Evolutionary conservation across 192 early-diverging fungal species (phyloP).

Genomic region (Umbelopsis isabellina): DNA sequence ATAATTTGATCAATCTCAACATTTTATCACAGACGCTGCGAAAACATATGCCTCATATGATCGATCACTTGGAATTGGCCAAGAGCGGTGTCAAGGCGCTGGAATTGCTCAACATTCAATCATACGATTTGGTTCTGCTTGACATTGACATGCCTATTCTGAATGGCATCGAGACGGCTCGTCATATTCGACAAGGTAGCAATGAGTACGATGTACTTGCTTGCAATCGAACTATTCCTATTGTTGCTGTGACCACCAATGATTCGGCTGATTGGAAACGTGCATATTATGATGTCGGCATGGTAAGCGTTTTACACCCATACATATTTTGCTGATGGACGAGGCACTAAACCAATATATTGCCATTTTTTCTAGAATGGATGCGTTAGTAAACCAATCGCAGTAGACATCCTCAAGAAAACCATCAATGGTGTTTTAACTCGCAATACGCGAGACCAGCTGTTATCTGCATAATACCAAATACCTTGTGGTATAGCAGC

Average conservation of each 20-base stretch:
- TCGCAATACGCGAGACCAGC: conserved; percentile 4
- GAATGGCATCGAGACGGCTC: conserved; percentile 63
- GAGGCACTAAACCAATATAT: not conserved
- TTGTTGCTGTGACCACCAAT: conserved; percentile 69
- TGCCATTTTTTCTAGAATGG: conserved; percentile 34
- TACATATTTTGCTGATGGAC: not conserved
- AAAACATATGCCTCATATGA: conserved; percentile 51
- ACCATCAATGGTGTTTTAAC: conserved; percentile 24
- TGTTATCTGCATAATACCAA: not conserved
- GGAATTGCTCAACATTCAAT: conserved; percentile 42
- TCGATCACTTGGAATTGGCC: conserved; percentile 47
- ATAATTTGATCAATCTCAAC: conserved; percentile 67
- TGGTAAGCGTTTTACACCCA: conserved; percentile 35
- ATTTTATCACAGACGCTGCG: conserved; percentile 61
- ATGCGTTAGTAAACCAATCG: conserved; percentile 58
- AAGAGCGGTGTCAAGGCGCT: conserved; percentile 56
- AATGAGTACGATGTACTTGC: conserved; percentile 43
- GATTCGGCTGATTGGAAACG: conserved; percentile 52
- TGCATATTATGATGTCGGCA: conserved; percentile 57
- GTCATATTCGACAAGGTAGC: conserved; percentile 48
- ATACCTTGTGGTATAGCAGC: not conserved
- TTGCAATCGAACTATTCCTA: conserved; percentile 58
- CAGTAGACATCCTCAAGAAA: conserved; percentile 21
- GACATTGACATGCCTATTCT: conserved; percentile 74
- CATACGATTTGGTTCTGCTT: conserved; percentile 65